A percentile compares a stretch with the other conserved stretches of the same genome.
phyloP scores from a whole-genome alignment of 2,329 filamentous ascomycete genomes.

The Colletotrichum cereale region DNA sequence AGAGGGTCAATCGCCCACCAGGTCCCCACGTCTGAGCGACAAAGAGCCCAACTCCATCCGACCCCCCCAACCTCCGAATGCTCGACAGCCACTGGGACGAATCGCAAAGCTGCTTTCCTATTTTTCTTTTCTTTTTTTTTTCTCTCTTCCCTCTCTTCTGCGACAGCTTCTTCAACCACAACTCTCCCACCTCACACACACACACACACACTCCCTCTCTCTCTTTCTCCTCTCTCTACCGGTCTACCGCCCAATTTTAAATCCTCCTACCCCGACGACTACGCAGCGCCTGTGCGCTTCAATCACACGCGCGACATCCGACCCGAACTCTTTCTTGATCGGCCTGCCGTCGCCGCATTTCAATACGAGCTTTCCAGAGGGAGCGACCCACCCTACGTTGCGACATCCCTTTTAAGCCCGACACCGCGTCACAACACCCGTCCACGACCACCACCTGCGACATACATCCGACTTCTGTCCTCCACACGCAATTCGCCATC shows the following conservation, averaged over 20 bases:
- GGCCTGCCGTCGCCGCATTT: not conserved
- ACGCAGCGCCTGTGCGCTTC: not conserved
- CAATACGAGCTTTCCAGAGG: not conserved
- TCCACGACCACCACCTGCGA: not conserved
- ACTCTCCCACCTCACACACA: conserved; percentile 3
- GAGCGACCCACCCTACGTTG: conserved; percentile 23
- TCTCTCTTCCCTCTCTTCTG: not conserved
- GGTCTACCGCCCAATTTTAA: not conserved
- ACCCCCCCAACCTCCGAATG: conserved; percentile 40
- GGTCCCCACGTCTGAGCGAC: conserved; percentile 12
- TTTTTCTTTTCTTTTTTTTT: not conserved
- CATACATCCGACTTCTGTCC: conserved; percentile 16
- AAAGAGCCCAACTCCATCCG: conserved; percentile 28
- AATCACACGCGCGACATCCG: conserved; percentile 20
- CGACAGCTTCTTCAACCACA: conserved; percentile 22
- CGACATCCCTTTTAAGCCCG: conserved; percentile 26
- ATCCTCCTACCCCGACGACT: conserved; percentile 9
- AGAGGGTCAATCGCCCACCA: not conserved
- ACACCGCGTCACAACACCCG: conserved; percentile 16
- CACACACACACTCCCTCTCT: conserved; percentile 21
- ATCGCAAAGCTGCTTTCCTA: conserved; percentile 32
- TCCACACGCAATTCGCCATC: conserved; percentile 7
- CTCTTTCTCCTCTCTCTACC: not conserved
- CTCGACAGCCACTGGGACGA: conserved; percentile 27
- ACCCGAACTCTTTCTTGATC: not conserved